These are phyloP conservation scores for Russula foetens DNA, from an alignment of 768 basidiomycete species.

Conservation along the genomic window DNA sequence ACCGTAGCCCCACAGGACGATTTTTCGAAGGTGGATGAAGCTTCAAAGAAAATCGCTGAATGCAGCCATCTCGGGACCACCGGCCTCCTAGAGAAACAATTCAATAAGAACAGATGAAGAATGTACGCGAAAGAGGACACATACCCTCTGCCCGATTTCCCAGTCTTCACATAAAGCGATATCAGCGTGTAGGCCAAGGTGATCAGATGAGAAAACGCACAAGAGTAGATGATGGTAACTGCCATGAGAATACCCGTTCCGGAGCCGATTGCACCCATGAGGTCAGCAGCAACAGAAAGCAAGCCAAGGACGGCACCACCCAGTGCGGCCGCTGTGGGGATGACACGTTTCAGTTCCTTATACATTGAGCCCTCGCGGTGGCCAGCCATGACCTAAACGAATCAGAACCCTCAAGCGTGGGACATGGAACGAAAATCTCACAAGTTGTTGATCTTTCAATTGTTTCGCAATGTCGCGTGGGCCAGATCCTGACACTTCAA, in stretches of 20 bases:
- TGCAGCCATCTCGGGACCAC: constrained; percentile 76
- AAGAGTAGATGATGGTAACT: constrained; percentile 92
- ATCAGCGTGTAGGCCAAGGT: not conserved
- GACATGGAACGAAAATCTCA: constrained; percentile 23
- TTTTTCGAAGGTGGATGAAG: not conserved
- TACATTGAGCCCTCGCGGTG: constrained; percentile 98
- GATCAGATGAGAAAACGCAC: constrained; percentile 22
- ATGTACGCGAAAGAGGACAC: not conserved
- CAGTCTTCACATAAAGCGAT: constrained; percentile 49
- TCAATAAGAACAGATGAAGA: not conserved
- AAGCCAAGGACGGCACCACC: constrained; percentile 96
- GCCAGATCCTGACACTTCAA: constrained; percentile 94
- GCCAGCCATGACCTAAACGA: constrained; percentile 56
- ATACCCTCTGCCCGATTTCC: constrained; percentile 83
- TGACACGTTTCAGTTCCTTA: constrained; percentile 97
- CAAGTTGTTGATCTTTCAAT: constrained; percentile 98
- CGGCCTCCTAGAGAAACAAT: constrained; percentile 45
- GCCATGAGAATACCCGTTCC: constrained; percentile 97
- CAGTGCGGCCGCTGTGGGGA: constrained; percentile 95
- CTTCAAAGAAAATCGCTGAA: constrained; percentile 66
- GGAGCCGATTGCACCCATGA: constrained; percentile 94
- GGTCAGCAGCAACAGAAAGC: constrained; percentile 82
- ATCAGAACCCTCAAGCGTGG: not conserved
- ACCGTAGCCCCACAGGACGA: not conserved
- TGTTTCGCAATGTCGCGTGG: constrained; percentile 96